A percentile compares a stretch with the other conserved stretches of the same genome.
phyloP scores from a whole-genome alignment of 495 filamentous ascomycete genomes.

The Aspergillus cristatus region DNA sequence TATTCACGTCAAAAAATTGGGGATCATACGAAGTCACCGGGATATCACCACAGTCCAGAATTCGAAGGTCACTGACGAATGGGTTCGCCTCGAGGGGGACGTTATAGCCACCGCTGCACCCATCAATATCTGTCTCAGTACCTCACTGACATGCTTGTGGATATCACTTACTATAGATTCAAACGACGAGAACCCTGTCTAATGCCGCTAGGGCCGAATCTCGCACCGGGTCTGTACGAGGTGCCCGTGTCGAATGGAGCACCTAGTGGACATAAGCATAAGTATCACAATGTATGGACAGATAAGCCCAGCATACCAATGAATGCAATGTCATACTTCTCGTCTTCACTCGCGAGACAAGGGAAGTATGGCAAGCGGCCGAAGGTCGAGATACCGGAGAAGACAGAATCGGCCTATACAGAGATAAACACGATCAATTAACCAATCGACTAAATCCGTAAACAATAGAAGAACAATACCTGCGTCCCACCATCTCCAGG shows the following conservation, averaged over 20 bases:
- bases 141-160: neutral
- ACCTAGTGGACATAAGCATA: constrained; percentile 26
- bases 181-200: constrained; percentile 67
- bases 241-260: constrained; percentile 61
- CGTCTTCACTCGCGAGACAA: constrained; percentile 60
- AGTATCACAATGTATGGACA: too few species aligned
- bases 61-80: constrained; percentile 53
- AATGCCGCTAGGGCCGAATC: constrained; percentile 76
- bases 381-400: constrained; percentile 67
- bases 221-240: constrained; percentile 71
- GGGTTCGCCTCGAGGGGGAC: constrained; percentile 52
- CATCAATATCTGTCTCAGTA: constrained; percentile 1
- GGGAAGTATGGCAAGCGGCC: constrained; percentile 70
- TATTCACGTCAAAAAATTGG: neutral
- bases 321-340: constrained; percentile 76
- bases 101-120: constrained; percentile 54
- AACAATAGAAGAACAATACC: constrained; percentile 20
- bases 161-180: constrained; percentile 52
- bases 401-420: constrained; percentile 58
- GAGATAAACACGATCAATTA: neutral
- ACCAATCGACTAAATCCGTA: neutral
- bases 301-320: constrained; percentile 51
- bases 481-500: constrained; percentile 62
- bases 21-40: constrained; percentile 53
- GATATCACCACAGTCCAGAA: constrained; percentile 72